Evolutionary conservation across 139 green algal species (phyloP), one percentile per base, ranked within the genome.

Genomic region (Nannochloris sp.): DNA sequence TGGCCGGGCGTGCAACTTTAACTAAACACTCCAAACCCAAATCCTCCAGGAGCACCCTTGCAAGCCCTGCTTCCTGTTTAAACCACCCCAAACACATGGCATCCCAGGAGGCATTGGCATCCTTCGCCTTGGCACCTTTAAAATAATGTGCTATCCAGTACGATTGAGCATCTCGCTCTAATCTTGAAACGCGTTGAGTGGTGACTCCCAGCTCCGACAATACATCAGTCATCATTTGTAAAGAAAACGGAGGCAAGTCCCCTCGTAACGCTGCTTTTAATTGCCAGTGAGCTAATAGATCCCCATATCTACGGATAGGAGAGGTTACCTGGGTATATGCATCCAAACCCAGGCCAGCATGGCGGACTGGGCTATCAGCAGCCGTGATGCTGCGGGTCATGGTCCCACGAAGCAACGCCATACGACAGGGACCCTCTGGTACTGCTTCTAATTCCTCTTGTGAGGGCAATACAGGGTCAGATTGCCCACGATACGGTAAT

Each of bases 231-330:
- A 93, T 73, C 23, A 39, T 8, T 9, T 51, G 23, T 4, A 61
- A 70, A 9, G 19, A 53, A 60, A 80, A 79, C 3, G 76, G 79
- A 29, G 66, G 64, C 24, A 51, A 24, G 61, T 78, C 35, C 3
- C 75, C 77, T 8, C 74, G 47, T 55, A 85, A 60, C 37, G 64
- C 45, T 19, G 80, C 81, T 72, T 93, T 95, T 42, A 95, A 38
- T 71, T 95, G 85, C 63, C 64, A 83, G 74, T 95, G 89, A 2
- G 86, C 88, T 42, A 95, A 33, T 30, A 95, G 71, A 68, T 95
- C 89, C 23, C 29, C 57, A 61, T 89, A 92, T 23, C 86, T 71
- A 10, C 87, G 72, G 70, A 95, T 95, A 45, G 87, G 87, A 3
- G 76, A 87, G 4, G 83, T 90, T 54, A 89, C 59, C 72, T 95